Conservation (phyloP, 2,329 filamentous ascomycete species). For the Chalara sp. region DNA sequence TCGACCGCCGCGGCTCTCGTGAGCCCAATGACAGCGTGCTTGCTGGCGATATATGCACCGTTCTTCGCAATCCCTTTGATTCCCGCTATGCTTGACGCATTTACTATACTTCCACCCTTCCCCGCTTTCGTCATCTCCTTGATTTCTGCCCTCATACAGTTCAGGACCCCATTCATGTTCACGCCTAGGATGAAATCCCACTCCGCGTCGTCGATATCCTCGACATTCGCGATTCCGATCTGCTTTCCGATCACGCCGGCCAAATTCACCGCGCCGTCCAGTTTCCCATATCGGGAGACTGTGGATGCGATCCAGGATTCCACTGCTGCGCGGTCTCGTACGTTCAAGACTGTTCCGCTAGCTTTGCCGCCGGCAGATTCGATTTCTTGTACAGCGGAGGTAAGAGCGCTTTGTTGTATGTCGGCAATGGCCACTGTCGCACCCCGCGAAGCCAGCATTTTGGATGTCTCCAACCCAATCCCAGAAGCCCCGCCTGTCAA, state of each 20-base stretch:
- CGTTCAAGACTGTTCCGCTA: constrained; percentile 18
- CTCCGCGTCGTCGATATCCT: constrained; percentile 29
- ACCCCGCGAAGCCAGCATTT: neutral
- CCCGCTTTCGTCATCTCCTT: constrained; percentile 27
- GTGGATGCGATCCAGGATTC: constrained; percentile 28
- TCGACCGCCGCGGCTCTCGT: constrained; percentile 33
- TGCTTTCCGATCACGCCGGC: constrained; percentile 19
- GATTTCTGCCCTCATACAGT: constrained; percentile 43
- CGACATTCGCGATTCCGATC: constrained; percentile 2
- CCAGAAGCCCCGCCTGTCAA: neutral
- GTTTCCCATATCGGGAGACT: constrained; percentile 25
- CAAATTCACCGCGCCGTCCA: constrained; percentile 33
- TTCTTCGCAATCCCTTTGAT: constrained; percentile 25
- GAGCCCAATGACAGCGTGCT: constrained; percentile 37
- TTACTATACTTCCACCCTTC: constrained; percentile 50
- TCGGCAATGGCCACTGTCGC: constrained; percentile 8
- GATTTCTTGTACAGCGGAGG: constrained; percentile 6
- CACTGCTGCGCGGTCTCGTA: constrained; percentile 19
- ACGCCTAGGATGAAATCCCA: constrained; percentile 38
- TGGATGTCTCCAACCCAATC: neutral
- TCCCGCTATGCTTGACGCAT: constrained; percentile 37
- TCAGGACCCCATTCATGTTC: constrained; percentile 41
- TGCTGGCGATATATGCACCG: constrained; percentile 24
- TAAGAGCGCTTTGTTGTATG: constrained; percentile 9
- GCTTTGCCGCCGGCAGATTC: constrained; percentile 3